Evolutionary conservation across 345 rosid genomes (phyloP), one percentile per base, ranked within the genome.

Genomic region (Crucihimalaya himalaica): DNA sequence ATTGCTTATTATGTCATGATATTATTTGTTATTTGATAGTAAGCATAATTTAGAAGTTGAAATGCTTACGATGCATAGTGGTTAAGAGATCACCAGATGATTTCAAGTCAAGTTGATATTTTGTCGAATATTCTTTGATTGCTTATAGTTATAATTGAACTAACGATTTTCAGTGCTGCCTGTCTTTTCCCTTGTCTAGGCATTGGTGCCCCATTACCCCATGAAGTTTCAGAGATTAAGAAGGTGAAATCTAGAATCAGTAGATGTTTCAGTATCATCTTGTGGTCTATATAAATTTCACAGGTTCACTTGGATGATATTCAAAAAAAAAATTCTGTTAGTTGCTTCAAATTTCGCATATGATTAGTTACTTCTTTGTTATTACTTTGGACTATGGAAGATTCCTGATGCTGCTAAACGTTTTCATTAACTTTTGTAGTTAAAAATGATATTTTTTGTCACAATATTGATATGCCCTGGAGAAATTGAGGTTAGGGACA

Each of bases 121-220:
- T 59, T 39, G 18, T 66, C 5, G 25, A 39, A 27, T 46, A 25
- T 58, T 19, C 12, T 40, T 52, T 52, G 27, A 20, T 28, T 68
- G 68, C 15, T 37, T n/a, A 39, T 50, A 20, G 29, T 59, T 42
- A 8, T 37, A n/a, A 62, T 18, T 6, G 21, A 75, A 31, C 40
- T 68, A 46, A 55, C 35, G 6, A 48, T 8, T 13, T 16, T 32
- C 32, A 19, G 20, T 34, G 23, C 5, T 76, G 32, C 29, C 21
- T 51, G n/a, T 67, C 31, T 55, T 55, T 65, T 29, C 25, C 58
- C 10, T 71, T 83, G 45, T 71, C 54, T 90, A 95, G 97, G 96
- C 84, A 67, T 80, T 95, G 64, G 46, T 95, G 21, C 59, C 92
- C 4, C 91, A 86, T 81, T 84, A 75, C 76, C 87, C 93, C 59